Evolutionary conservation across 148 eudicot genomes (phyloP), one percentile per base, ranked within the genome.

Genomic region (Beta vulgaris): DNA sequence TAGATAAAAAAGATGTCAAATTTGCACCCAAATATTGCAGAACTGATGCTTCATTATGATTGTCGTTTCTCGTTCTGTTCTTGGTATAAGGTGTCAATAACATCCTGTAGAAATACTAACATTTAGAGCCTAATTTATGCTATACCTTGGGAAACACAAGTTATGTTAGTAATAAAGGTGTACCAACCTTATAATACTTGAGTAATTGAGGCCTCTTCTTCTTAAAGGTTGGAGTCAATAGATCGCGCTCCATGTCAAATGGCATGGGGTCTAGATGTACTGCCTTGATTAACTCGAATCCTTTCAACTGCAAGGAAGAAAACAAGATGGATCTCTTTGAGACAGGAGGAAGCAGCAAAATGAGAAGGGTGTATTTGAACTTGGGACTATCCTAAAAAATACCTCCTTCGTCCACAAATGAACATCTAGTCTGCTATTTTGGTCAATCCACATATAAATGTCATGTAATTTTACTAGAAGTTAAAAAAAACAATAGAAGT

Each of bases 191-290:
- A 58, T 91, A 94, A 73, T 91, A 85, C 72, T 90, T 91, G 73
- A 86, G 91, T 77, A 94, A 81, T 62, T 90, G 97, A 48, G 93
- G 92, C 85, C 97, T 90, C 83, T 91, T 90, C 87, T 91, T 91
- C 85, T 94, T 94, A 53, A 78, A 94, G 0, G 97, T 94, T 12
- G 97, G 98, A 16, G 98, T 91, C 64, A 91, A 66, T 76, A 94
- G 96, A 81, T 89, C 98, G 6, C 93, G 89, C 2, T 88, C 98
- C 86, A 91, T 91, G 85, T 90, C 93, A 68, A 94, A 94, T 74
- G 89, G 97, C 54, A 82, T 69, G 3, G 96, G 92, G 77, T 94
- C 97, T 67, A 91, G 90, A 85, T 94, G 89, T 58, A 91, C 84
- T 36, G 81, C 88, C 73, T 89, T 94, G 19, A 93, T 77, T 28